Evolutionary conservation across 805 yeast species (phyloP), one percentile per base, ranked within the genome.

Genomic region (Metschnikowia bowlesiae): DNA sequence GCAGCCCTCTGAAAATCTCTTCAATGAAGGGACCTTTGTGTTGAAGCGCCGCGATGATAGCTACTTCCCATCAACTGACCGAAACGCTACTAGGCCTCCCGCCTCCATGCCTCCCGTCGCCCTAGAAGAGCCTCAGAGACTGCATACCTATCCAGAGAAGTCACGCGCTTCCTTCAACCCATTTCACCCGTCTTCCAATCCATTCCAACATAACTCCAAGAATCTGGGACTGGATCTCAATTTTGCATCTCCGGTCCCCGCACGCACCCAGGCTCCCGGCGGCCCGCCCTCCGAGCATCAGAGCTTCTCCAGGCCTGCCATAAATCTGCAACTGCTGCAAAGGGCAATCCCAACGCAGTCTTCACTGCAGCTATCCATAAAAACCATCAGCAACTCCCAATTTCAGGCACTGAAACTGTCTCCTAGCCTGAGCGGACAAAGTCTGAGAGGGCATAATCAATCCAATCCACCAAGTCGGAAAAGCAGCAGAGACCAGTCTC

Each of bases 1-100:
- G 26, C 58, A 52, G 52, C 58, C 58, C 37, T 57, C 55, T 50
- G 28, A 34, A 3, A 36, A 47, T 35, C 49, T 39, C 28, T 45
- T 40, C 28, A 26, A 11, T 9, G 58, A 54, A 14, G 44, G 34
- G 16, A 45, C 51, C 34, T 54, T 54, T 35, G 50, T 51, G 18
- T n/a, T 53, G 18, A 30, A 16, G 13, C 51, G 51, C 29, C 41
- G 11, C 13, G 39, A 35, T 9, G 8, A 16, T 36, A 10, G 10
- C 40, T n/a, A n/a, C 6, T 10, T 31, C 10, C 10, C 39, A 9
- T 22, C 34, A 29, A 4, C 29, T 10, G 46, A 44, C 11, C 39
- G 10, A 6, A 18, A 33, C 13, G 5, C 31, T 4, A 26, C 45
- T 8, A 26, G 14, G 22, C 45, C 38, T 4, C 38, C 45, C 26